Conservation (phyloP, 2,329 filamentous ascomycete genomes). For the Emmonsia crescens region DNA sequence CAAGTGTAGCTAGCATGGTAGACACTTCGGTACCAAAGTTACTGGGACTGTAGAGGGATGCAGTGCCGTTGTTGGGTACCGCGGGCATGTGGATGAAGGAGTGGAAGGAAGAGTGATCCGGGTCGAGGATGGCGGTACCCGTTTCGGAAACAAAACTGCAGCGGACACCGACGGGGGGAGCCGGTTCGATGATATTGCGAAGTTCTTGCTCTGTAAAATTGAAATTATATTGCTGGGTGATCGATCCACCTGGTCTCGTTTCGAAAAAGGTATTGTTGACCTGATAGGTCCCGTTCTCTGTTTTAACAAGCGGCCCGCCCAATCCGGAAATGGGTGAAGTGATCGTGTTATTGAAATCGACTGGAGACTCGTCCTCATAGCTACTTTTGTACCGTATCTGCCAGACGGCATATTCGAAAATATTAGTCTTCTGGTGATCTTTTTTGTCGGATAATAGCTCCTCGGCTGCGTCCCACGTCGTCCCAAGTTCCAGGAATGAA, state of each 20-base stretch:
- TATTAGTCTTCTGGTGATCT: not conserved
- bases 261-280: not conserved
- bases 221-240: not conserved
- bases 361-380: not conserved
- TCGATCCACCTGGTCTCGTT: not conserved
- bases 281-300: not conserved
- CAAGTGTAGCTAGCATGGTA: not conserved
- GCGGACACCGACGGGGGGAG: conserved; percentile 2
- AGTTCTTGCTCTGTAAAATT: not conserved
- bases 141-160: not conserved
- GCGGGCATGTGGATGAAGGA: not conserved
- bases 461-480: not conserved
- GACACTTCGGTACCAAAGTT: not conserved
- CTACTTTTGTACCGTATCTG: not conserved
- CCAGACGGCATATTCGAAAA: not conserved
- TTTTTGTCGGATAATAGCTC: not conserved
- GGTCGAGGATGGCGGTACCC: not conserved
- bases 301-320: not conserved
- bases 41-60: not conserved
- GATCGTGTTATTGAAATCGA: not conserved
- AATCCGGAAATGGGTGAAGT: not conserved
- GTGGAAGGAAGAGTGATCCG: not conserved
- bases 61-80: not conserved
- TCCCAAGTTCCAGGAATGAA: not conserved
- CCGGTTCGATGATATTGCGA: not conserved